Evolutionary conservation across 2,329 filamentous ascomycete genomes (phyloP).

Genomic region (Fusarium praegraminearum): DNA sequence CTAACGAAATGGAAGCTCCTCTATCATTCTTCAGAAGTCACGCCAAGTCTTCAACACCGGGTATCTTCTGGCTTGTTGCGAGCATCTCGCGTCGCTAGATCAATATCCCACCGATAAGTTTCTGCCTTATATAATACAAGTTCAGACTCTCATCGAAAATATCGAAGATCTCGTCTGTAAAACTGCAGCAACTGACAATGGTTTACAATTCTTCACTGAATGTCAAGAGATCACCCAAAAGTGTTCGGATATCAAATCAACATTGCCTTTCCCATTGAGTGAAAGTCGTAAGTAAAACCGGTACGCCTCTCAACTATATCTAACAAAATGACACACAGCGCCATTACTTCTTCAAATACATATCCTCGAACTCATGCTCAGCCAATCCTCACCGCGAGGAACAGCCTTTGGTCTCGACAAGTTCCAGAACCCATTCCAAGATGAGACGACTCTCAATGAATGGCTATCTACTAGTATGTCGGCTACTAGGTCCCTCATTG

Average conservation of each 20-base stretch:
- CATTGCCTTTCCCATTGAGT: slow-evolving; percentile 44
- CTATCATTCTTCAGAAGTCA: slow-evolving; percentile 49
- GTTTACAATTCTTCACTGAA: slow-evolving; percentile 14
- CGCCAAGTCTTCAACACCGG: slow-evolving; percentile 41
- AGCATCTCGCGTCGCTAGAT: slow-evolving; percentile 30
- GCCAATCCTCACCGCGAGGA: slow-evolving; percentile 44
- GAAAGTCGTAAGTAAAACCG: slow-evolving; percentile 45
- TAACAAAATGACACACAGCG: slow-evolving; percentile 19
- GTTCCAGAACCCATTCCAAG: slow-evolving; percentile 23
- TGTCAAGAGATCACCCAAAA: slow-evolving; percentile 22
- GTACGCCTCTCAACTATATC: accelerated
- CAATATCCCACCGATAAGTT: slow-evolving; percentile 44
- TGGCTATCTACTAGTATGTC: slow-evolving; percentile 50
- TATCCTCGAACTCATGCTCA: slow-evolving; percentile 47
- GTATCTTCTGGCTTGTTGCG: slow-evolving; percentile 45
- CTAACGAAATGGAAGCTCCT: slow-evolving; percentile 37
- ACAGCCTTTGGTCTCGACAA: slow-evolving; percentile 46
- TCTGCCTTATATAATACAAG: slow-evolving; percentile 41
- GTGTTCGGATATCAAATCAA: slow-evolving; percentile 35
- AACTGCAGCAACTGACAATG: background rate
- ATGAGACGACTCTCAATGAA: slow-evolving; percentile 30
- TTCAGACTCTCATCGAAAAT: slow-evolving; percentile 46
- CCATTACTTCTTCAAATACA: slow-evolving; percentile 46
- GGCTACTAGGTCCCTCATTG: slow-evolving; percentile 43
- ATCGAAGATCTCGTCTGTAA: slow-evolving; percentile 42